Evolutionary conservation across 352 stramenopile genomes (phyloP), one percentile per base, ranked within the genome.

Genomic region (Phytophthora cajani): DNA sequence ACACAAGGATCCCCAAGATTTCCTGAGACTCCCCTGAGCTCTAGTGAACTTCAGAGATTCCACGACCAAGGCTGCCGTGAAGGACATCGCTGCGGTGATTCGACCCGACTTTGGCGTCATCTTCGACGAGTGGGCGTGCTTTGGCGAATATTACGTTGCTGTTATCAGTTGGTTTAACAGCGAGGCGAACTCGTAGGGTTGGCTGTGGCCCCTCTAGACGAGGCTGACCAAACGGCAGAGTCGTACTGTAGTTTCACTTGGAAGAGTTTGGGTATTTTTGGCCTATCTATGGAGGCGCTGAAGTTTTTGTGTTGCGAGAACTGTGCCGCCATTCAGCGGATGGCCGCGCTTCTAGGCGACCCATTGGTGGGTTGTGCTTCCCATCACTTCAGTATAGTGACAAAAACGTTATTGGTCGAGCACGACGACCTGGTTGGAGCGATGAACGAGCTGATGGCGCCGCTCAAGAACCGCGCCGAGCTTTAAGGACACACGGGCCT

Each of bases 321-420:
- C 12, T 51, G 27, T 8, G 23, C 52, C 1, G 62, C 62, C 27
- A 68, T 62, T 32, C 62, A 40, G 9, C 19, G 9, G 3, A 38
- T 32, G 5, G 42, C 42, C 1, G 62, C 62, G 14, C 8, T 19
- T 1, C 42, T 62, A 11, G 40, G 40, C 12, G 32, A 42, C n/a
- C 38, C 40, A 44, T 50, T 61, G 62, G 40, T 62, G 1, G 62
- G 38, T 17, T 68, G 62, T 7, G 51, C 30, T 8, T 57, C n/a
- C 5, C 62, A 62, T 21, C 62, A 25, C 14, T 62, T 68, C 19
- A 68, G 62, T 19, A 11, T 68, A 17, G 51, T 52, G 14, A 38
- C 40, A 19, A 44, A 55, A 36, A 47, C 1, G 21, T 27, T 50
- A 21, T 19, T 66, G 21, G 50, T 2, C 6, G 10, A 58, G 12